phyloP scores from a whole-genome alignment of 2,329 filamentous ascomycete genomes.

The Nectriaceae sp. region DNA sequence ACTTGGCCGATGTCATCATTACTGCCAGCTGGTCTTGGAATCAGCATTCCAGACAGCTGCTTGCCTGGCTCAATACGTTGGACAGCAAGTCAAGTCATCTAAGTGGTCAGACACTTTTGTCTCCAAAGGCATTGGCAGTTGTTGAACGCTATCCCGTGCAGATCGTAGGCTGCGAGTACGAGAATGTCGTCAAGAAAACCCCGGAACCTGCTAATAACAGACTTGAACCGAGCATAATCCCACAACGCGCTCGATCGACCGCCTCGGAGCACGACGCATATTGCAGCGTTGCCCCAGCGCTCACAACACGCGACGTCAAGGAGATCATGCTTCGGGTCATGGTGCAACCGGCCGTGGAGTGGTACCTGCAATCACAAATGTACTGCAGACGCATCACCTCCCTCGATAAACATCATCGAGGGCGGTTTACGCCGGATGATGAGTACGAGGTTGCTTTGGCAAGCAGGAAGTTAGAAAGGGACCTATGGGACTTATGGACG shows the following conservation, averaged over 20 bases:
- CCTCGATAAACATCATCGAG: conserved; percentile 12
- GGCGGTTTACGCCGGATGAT: conserved; percentile 12
- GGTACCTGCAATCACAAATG: conserved; percentile 7
- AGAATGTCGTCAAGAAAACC: conserved; percentile 5
- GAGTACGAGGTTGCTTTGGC: conserved; percentile 7
- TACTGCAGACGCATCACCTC: conserved; percentile 11
- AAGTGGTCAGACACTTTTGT: conserved; percentile 6
- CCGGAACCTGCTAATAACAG: not conserved
- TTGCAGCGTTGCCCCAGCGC: not conserved
- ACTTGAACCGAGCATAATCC: conserved; percentile 2
- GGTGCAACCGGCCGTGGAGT: conserved; percentile 9
- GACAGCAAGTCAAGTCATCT: conserved; percentile 11
- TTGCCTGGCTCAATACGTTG: conserved; percentile 11
- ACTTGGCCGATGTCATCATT: conserved; percentile 5
- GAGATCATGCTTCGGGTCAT: conserved; percentile 9
- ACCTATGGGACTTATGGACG: conserved; percentile 9
- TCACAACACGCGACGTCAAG: conserved; percentile 7
- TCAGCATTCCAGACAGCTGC: conserved; percentile 9
- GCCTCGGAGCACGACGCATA: conserved; percentile 1
- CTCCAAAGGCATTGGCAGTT: conserved; percentile 4
- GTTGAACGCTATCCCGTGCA: conserved; percentile 9
- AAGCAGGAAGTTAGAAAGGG: conserved; percentile 5
- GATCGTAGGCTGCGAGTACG: conserved; percentile 10
- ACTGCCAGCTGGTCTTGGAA: conserved; percentile 7
- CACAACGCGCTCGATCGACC: conserved; percentile 1